Conservation (phyloP, 2,329 filamentous ascomycete species). For the Colletotrichum agaves region DNA sequence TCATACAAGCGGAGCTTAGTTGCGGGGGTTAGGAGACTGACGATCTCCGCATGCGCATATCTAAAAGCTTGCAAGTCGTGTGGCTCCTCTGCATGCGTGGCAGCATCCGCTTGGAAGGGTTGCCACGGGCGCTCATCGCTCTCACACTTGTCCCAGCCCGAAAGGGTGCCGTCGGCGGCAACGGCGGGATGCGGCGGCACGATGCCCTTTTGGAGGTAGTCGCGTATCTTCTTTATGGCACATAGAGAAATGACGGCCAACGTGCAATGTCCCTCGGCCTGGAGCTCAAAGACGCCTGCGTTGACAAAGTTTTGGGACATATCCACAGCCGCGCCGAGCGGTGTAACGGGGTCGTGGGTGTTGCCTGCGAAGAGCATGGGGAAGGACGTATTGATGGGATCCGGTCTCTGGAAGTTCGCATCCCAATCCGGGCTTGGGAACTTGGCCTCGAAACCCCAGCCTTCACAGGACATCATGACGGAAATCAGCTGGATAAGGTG, state of each 20-base stretch:
- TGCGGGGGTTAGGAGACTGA: conserved; percentile 16
- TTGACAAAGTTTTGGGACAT: conserved; percentile 51
- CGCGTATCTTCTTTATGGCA: conserved; percentile 47
- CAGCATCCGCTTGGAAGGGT: conserved; percentile 13
- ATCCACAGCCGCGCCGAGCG: conserved; percentile 57
- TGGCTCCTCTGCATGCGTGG: conserved; percentile 16
- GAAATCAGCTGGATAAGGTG: conserved; percentile 43
- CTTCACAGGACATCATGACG: conserved; percentile 47
- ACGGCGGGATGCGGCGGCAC: conserved; percentile 43
- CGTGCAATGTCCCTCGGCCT: conserved; percentile 49
- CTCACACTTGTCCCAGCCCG: conserved; percentile 42
- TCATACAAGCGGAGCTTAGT: conserved; percentile 27
- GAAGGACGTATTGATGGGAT: conserved; percentile 53
- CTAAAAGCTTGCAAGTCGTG: conserved; percentile 16
- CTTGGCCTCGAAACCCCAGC: conserved; percentile 48
- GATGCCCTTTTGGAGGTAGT: conserved; percentile 49
- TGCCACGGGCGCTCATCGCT: conserved; percentile 45
- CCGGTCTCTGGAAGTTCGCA: conserved; percentile 42
- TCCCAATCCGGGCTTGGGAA: conserved; percentile 44
- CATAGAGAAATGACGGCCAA: conserved; percentile 49
- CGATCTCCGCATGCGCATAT: conserved; percentile 29
- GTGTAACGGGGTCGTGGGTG: conserved; percentile 69
- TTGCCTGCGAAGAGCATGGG: conserved; percentile 69
- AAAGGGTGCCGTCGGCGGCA: conserved; percentile 40
- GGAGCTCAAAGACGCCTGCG: conserved; percentile 52